Evolutionary conservation across 306 rosid genomes (phyloP).

Genomic region (Ceratonia siliqua): DNA sequence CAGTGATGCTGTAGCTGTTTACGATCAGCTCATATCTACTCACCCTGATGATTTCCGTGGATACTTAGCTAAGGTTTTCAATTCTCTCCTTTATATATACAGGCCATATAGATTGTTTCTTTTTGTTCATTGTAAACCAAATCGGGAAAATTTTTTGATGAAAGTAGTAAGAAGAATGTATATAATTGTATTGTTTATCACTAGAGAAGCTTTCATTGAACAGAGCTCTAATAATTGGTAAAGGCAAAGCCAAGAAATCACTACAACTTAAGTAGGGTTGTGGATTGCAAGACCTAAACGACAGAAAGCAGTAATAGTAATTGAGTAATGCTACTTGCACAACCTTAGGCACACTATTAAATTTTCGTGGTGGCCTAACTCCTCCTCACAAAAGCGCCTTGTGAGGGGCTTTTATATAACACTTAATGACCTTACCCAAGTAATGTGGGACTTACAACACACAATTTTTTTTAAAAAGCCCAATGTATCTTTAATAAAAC

Average conservation of each 20-base stretch:
- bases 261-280: background rate
- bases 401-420: no score
- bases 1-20: slow-evolving; percentile 86
- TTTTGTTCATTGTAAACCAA: background rate
- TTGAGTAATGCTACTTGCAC: background rate
- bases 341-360: background rate
- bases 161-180: background rate
- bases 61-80: slow-evolving; percentile 84
- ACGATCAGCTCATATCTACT: slow-evolving; percentile 72
- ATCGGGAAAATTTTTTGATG: background rate
- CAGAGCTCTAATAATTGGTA: background rate
- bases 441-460: no score
- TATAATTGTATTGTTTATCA: background rate
- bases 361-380: no score
- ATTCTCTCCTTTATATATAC: slow-evolving; percentile 7
- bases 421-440: no score
- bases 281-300: background rate
- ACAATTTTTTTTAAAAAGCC: background rate
- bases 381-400: no score
- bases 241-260: background rate
- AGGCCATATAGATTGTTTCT: slow-evolving; percentile 6
- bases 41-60: slow-evolving; percentile 89
- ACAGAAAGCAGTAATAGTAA: background rate
- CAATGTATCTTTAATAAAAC: background rate
- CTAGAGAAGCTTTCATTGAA: background rate